A percentile compares a stretch with the other conserved stretches of the same genome.
Conservation (phyloP, 305 asterid genomes). For the Withania somnifera region DNA sequence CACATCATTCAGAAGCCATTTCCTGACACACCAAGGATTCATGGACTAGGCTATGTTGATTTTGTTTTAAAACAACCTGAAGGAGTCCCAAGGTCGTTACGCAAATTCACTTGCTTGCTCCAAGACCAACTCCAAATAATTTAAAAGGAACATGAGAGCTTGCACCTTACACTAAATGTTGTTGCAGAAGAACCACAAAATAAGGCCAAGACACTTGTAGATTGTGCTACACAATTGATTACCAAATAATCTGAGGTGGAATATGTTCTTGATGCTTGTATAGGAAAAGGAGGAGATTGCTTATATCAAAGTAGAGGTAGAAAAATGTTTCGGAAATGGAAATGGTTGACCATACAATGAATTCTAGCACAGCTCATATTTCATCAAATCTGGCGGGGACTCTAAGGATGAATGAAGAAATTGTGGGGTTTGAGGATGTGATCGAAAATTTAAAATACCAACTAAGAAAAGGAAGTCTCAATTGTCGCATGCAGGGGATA, state of each 20-base stretch:
- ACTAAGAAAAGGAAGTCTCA: too few relatives aligned
- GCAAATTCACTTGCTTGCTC: not conserved
- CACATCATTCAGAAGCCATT: not conserved
- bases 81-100: not conserved
- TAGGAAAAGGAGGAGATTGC: not conserved
- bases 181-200: not conserved
- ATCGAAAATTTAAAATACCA: too few relatives aligned
- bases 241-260: not conserved
- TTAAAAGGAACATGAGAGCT: too few relatives aligned
- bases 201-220: not conserved
- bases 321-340: too few relatives aligned
- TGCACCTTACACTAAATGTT: not conserved
- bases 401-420: too few relatives aligned
- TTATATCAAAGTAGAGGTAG: too few relatives aligned
- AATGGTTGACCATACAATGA: too few relatives aligned
- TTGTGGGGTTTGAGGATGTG: too few relatives aligned
- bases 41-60: too few relatives aligned
- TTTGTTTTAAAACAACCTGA: not conserved
- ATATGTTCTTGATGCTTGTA: not conserved
- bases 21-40: not conserved
- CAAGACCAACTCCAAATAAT: not conserved
- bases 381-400: too few relatives aligned
- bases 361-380: too few relatives aligned
- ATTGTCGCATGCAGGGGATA: too few relatives aligned
- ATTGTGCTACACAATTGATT: not conserved